Evolutionary conservation across 1,139 yeast species (phyloP), one percentile per base, ranked within the genome.

Genomic region (Yamadazyma mexicana): DNA sequence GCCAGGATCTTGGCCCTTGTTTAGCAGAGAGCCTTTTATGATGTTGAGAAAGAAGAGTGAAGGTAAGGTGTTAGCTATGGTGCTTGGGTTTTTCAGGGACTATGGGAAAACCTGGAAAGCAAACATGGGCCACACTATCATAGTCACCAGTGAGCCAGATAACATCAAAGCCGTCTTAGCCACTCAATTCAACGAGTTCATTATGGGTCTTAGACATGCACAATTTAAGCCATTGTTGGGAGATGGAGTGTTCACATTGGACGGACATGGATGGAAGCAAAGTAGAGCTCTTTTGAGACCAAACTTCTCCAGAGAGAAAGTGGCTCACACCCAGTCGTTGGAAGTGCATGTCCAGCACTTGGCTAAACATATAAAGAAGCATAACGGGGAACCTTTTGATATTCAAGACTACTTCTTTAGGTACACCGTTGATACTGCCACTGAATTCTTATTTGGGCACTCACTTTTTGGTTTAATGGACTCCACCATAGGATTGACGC

Each of bases 221-320:
- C 64, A 59, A 31, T 64, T 76, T 44, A 48, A 49, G 26, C 74
- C 77, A 3, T 54, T 75, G 15, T 60, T 77, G 37, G 82, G 82
- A 2, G 71, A 72, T 39, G 82, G 83, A 2, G 75, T 77, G 43
- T 77, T 77, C 58, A 76, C 81, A 2, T 63, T 74, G 32, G 77
- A 74, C 41, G 79, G 79, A 12, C 68, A 61, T 25, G 77, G 75
- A 2, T 77, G 83, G 83, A 72, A 73, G 48, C 79, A 75, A 48
- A 66, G 77, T 28, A 61, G 83, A 39, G 71, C 77, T 3, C 58
- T 77, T 69, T 64, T 77, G 48, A 62, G 81, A 40, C 82, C 82
- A 0, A 79, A 75, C 53, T 77, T 77, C 52, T 61, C 75, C 14
- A 61, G 77, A 37, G 79, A 75, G 48, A 77, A 75, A 50, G 67